phyloP scores from a whole-genome alignment of 306 rosid species.

The Citrullus amarus region DNA sequence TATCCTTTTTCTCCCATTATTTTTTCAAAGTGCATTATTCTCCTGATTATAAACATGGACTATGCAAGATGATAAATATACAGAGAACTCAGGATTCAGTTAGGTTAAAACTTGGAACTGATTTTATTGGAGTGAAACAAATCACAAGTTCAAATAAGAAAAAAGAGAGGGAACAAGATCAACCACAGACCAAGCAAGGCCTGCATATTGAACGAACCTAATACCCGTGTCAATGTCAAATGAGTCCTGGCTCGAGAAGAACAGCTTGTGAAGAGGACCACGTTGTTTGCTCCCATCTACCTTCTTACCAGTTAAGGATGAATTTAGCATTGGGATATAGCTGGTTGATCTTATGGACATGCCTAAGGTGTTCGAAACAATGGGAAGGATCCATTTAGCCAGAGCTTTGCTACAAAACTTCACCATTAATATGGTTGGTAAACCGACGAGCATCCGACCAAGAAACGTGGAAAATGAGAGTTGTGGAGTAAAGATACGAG shows the following conservation, averaged over 20 bases:
- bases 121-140: not conserved
- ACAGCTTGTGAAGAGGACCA: slow-evolving; percentile 40
- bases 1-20: too few relatives aligned
- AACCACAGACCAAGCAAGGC: slow-evolving; percentile 93
- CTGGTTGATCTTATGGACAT: slow-evolving; percentile 67
- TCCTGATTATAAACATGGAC: not conserved
- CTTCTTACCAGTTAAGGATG: slow-evolving; percentile 23
- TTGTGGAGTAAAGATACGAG: slow-evolving; percentile 48
- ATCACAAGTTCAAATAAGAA: slow-evolving; percentile 42
- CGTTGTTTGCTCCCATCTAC: slow-evolving; percentile 34
- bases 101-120: not conserved
- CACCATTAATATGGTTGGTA: slow-evolving; percentile 71
- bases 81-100: not conserved
- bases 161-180: slow-evolving; percentile 84
- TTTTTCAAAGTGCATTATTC: too few relatives aligned
- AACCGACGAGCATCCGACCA: slow-evolving; percentile 72
- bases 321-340: slow-evolving; percentile 51
- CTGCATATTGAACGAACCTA: slow-evolving; percentile 74
- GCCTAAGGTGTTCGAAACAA: slow-evolving; percentile 62
- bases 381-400: slow-evolving; percentile 81
- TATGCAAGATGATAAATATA: not conserved
- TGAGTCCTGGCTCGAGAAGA: slow-evolving; percentile 30
- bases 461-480: slow-evolving; percentile 34
- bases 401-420: slow-evolving; percentile 90
- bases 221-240: slow-evolving; percentile 87